Percentiles rank a stretch among this genome's conserved stretches.
Evolutionary conservation across 768 basidiomycete genomes (phyloP).

Genomic region (Hygrocybe punicea): DNA sequence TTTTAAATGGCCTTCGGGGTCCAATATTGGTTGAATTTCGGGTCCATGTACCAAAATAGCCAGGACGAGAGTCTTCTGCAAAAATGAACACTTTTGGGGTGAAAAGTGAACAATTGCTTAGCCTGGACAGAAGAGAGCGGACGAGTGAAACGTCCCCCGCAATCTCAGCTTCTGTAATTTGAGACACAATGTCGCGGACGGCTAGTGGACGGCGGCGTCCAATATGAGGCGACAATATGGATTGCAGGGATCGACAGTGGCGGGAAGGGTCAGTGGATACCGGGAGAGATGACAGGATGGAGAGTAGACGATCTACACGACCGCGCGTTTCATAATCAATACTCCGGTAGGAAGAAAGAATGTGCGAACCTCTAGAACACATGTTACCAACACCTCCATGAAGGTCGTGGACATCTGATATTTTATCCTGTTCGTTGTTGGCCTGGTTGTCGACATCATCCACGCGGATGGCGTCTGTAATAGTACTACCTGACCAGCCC

Average conservation of each 20-base stretch:
- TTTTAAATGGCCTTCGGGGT: constrained; percentile 77
- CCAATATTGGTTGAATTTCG: constrained; percentile 74
- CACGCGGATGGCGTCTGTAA: constrained; percentile 56
- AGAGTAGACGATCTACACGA: constrained; percentile 38
- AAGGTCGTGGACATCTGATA: background rate
- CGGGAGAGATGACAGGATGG: constrained; percentile 37
- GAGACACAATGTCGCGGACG: constrained; percentile 49
- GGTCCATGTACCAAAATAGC: constrained; percentile 95
- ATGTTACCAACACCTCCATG: constrained; percentile 30
- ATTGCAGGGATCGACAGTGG: background rate
- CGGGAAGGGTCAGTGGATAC: constrained; percentile 19
- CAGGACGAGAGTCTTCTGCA: constrained; percentile 78
- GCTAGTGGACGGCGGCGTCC: constrained; percentile 38
- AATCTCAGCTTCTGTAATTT: constrained; percentile 75
- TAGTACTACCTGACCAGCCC: constrained; percentile 15
- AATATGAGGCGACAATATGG: constrained; percentile 21
- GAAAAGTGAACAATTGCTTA: constrained; percentile 59
- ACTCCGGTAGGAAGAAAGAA: background rate
- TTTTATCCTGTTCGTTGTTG: constrained; percentile 9
- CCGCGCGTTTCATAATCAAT: constrained; percentile 4
- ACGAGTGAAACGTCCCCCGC: constrained; percentile 67
- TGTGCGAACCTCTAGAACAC: constrained; percentile 40
- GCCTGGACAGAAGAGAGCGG: constrained; percentile 55
- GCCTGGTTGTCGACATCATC: constrained; percentile 46
- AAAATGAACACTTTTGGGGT: constrained; percentile 85